Base-by-base conservation (phyloP, 2,329 filamentous ascomycete genomes). In the Fusarium keratoplasticum region DNA sequence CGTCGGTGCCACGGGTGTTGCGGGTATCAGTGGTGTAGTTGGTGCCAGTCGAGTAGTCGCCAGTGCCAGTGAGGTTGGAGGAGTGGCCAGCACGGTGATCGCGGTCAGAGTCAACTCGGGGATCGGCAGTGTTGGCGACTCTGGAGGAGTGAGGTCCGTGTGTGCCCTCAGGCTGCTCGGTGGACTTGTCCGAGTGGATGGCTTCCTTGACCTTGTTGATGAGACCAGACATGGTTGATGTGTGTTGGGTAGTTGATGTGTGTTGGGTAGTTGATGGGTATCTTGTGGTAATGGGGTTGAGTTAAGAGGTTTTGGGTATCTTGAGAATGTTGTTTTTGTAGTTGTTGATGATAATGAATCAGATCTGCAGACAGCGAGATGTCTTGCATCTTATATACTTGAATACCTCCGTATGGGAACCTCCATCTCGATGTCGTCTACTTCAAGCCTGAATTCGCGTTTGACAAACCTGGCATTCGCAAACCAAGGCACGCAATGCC, bases 121-220 rank as follows among this genome's bases (percentile, higher is more conserved):
- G 87, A 72, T 89, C 87, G 14, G 82, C 69, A 31, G 86, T 85
- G 80, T 89, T 88, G 60, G 82, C 82, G 14, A 10, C 25, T 3
- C 73, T 70, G 50, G 52, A 67, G 40, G 27, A 63, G 68, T 78
- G 76, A 55, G 70, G 61, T 10, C 74, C 75, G 18, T 75, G 70
- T 27, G 76, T 76, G 22, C 73, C 73, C 33, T 73, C 69, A 13
- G 76, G 74, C 25, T 75, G 73, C 33, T 76, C 65, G 35, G 76
- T 70, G 33, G 79, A 70, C 71, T 86, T 83, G 81, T 87, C 84
- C 70, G 84, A 82, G 77, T 83, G 79, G 67, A 90, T 80, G 71
- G 84, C 87, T 5, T 90, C 87, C 86, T 90, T 90, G 81, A 89
- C 86, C 83, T 90, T 90, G 85, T 90, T 87, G 79, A 89, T 81